Base-by-base conservation (phyloP, 768 basidiomycete species). In the Trametes elegans region DNA sequence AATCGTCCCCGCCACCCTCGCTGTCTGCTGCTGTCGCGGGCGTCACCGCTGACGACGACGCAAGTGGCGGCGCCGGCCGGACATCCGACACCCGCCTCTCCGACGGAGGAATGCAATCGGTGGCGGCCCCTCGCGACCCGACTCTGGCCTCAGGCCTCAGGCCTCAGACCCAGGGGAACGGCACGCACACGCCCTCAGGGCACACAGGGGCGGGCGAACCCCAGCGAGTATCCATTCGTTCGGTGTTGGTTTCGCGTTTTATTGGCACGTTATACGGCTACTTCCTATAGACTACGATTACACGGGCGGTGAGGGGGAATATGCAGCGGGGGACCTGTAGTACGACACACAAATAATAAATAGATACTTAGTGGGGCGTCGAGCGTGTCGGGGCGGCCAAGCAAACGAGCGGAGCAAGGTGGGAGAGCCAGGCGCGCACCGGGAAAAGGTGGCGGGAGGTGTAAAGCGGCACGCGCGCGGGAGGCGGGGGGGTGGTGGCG, bases 201-300 rank as follows among this genome's bases (percentile, higher is more conserved):
- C 27, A 45, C 28, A 13, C 43, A 31, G 8, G 43, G 7, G 43
- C 18, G 4, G 21, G 43, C n/a, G n/a, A n/a, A n/a, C n/a, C n/a
- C n/a, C n/a, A n/a, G n/a, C n/a, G n/a, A n/a, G n/a, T n/a, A n/a
- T n/a, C n/a, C n/a, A n/a, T n/a, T n/a, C n/a, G n/a, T n/a, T n/a
- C n/a, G 28, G 18, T 10, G 7, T 45, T 29, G n/a, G 9, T 55
- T 55, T 51, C 49, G 50, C 58, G 40, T 44, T 57, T 52, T 60
- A 55, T 59, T 44, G 40, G 57, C 55, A 53, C 47, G 48, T 54
- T 57, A 51, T 56, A 60, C 51, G 62, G 50, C 53, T 53, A 55
- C 58, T 62, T 62, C 62, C 58, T 62, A 55, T 62, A 60, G 54
- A 53, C 62, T 62, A 62, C 58, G 58, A 62, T 62, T 62, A 62